Percentiles rank a stretch among this genome's conserved stretches.
phyloP scores from a whole-genome alignment of 1,284 basidiomycete species.

The Trametes polyzona region DNA sequence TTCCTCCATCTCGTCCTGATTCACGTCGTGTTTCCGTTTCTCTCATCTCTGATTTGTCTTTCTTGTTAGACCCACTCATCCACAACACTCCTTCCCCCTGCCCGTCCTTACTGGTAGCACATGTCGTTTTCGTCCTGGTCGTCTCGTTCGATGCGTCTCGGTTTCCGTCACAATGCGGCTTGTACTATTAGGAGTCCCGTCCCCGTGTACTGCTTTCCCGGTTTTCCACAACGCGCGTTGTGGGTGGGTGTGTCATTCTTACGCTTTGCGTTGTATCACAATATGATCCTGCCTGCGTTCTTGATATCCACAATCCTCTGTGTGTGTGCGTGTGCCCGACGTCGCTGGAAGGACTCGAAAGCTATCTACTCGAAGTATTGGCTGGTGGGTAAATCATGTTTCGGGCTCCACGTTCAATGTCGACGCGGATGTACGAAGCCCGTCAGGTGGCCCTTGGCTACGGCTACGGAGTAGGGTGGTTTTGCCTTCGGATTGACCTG shows the following conservation, averaged over 20 bases:
- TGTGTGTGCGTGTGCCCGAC: background rate
- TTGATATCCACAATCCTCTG: background rate
- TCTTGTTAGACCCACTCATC: conserved; percentile 41
- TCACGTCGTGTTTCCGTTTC: conserved; percentile 17
- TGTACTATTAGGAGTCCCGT: conserved; percentile 46
- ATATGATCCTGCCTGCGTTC: conserved; percentile 18
- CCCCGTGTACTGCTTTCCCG: conserved; percentile 28
- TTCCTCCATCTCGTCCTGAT: background rate
- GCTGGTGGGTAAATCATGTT: too few species aligned
- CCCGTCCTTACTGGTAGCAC: conserved; percentile 42
- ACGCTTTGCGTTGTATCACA: conserved; percentile 28
- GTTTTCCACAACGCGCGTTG: conserved; percentile 24
- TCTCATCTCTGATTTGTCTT: conserved; percentile 23
- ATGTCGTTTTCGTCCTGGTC: conserved; percentile 44
- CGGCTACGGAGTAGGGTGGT: too few species aligned
- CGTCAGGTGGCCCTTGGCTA: too few species aligned
- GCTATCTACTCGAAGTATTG: too few species aligned
- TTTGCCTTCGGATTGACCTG: too few species aligned
- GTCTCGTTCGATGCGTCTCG: conserved; percentile 35
- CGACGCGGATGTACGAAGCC: too few species aligned
- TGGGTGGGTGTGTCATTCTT: conserved; percentile 34
- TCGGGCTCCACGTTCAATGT: too few species aligned
- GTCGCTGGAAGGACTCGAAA: too few species aligned
- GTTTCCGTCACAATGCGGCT: conserved; percentile 42
- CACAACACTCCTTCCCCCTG: conserved; percentile 39